These are phyloP conservation scores for Kazachstania viticola DNA, from an alignment of 805 yeast species.

Conservation along the genomic window DNA sequence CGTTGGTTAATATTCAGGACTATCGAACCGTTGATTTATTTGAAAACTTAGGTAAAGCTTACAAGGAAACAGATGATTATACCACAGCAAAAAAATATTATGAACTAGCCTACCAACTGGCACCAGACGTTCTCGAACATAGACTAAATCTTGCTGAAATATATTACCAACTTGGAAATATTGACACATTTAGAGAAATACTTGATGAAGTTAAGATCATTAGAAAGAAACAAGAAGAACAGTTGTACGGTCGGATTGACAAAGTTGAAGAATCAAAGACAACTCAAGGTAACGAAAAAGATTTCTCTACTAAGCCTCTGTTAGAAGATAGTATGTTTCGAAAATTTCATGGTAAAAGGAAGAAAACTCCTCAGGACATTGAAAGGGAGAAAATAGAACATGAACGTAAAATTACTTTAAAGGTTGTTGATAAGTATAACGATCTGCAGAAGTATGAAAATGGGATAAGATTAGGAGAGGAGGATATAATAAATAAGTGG, in stretches of 20 bases:
- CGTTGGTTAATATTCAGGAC: conserved; percentile 45
- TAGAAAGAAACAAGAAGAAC: conserved; percentile 23
- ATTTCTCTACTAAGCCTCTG: conserved; percentile 20
- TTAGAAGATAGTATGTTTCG: conserved; percentile 23
- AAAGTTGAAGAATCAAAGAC: conserved; percentile 1
- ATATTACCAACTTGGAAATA: conserved; percentile 52
- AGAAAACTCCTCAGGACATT: conserved; percentile 25
- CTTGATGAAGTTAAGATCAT: conserved; percentile 42
- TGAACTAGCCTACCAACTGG: conserved; percentile 40
- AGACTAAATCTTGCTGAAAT: conserved; percentile 76
- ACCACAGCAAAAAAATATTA: conserved; percentile 52
- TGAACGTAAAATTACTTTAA: conserved; percentile 47
- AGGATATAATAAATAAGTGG: conserved; percentile 68
- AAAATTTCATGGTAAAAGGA: conserved; percentile 16
- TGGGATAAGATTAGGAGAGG: conserved; percentile 39
- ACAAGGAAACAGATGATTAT: conserved; percentile 59
- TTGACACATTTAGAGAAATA: conserved; percentile 42
- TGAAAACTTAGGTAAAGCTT: conserved; percentile 62
- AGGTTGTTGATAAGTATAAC: conserved; percentile 43
- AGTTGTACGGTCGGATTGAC: conserved; percentile 8
- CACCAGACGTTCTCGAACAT: conserved; percentile 58
- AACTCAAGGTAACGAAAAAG: conserved; percentile 1
- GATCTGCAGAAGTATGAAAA: conserved; percentile 42
- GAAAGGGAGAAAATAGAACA: conserved; percentile 38
- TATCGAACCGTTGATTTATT: conserved; percentile 37